Evolutionary conservation across 768 basidiomycete species (phyloP).

Genomic region (Crucibulum laeve): DNA sequence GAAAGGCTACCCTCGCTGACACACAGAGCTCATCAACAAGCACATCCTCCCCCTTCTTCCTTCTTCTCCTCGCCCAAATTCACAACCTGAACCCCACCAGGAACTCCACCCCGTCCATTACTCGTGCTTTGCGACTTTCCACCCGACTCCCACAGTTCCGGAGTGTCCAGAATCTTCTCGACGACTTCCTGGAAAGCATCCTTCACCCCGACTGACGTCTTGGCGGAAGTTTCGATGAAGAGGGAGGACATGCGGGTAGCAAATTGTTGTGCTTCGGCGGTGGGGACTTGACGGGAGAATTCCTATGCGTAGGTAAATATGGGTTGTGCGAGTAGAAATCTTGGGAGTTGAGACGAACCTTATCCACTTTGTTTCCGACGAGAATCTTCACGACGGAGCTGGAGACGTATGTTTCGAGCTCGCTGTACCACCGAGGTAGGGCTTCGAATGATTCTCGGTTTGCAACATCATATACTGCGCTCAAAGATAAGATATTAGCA

Average conservation of each 20-base stretch:
- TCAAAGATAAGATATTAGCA: background rate
- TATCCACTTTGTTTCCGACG: conserved; percentile 94
- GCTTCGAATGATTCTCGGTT: conserved; percentile 92
- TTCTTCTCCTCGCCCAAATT: no score
- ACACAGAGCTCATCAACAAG: no score
- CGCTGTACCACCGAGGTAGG: conserved; percentile 88
- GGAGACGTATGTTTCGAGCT: conserved; percentile 91
- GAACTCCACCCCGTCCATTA: no score
- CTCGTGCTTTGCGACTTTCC: no score
- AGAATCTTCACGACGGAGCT: conserved; percentile 88
- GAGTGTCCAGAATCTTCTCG: conserved; percentile 76
- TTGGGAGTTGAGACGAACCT: conserved; percentile 28
- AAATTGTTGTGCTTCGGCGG: conserved; percentile 73
- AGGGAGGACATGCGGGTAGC: conserved; percentile 78
- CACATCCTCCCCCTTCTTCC: no score
- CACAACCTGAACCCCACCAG: no score
- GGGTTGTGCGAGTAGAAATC: background rate
- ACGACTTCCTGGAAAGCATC: conserved; percentile 76
- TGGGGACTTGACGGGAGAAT: conserved; percentile 83
- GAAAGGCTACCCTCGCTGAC: no score
- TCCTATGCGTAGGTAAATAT: conserved; percentile 45
- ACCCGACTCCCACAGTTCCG: conserved; percentile 63
- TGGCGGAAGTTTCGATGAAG: conserved; percentile 92
- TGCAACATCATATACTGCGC: conserved; percentile 88
- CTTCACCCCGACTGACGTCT: conserved; percentile 80